These are phyloP conservation scores for Fraxinus baroniana DNA, from an alignment of 305 asterid species.

Conservation along the genomic window DNA sequence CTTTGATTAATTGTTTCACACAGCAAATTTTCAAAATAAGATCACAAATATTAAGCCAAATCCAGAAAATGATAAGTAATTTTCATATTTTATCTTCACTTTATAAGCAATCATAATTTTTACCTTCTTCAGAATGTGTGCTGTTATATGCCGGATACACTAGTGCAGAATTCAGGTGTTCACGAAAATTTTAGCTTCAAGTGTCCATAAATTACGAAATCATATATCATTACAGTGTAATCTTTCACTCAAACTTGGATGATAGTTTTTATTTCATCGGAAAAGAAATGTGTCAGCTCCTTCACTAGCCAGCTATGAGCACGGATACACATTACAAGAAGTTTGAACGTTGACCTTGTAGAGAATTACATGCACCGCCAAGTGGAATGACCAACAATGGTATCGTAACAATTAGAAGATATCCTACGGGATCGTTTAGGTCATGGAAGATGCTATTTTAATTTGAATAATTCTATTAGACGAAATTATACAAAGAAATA, in stretches of 20 bases:
- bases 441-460: background rate
- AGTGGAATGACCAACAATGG: background rate
- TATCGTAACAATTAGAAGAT: background rate
- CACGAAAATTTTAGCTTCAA: background rate
- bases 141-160: background rate
- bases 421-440: background rate
- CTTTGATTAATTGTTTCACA: background rate
- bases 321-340: background rate
- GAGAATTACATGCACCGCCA: background rate
- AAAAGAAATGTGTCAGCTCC: background rate
- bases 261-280: background rate
- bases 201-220: background rate
- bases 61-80: background rate
- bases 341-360: background rate
- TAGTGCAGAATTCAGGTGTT: background rate
- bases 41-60: background rate
- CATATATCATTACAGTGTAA: background rate
- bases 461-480: background rate
- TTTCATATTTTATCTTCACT: background rate
- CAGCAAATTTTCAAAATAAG: background rate
- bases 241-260: background rate
- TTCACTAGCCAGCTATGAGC: background rate
- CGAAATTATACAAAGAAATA: background rate
- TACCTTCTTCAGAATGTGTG: background rate
- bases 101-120: background rate